Evolutionary conservation across 1,284 basidiomycete species (phyloP).

Genomic region (Boletellus sp.): DNA sequence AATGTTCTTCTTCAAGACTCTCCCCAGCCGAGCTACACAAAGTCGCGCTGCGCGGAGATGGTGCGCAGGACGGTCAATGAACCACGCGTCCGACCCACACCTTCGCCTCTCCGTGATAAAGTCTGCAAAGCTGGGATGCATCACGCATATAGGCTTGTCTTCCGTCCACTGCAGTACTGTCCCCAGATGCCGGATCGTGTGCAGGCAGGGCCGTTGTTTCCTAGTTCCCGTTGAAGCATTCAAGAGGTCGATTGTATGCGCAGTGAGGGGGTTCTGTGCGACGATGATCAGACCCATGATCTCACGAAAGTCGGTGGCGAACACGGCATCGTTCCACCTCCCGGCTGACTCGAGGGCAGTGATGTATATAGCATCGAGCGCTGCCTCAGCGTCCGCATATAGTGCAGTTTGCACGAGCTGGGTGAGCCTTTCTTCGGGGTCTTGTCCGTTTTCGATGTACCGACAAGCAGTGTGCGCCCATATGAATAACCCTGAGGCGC

Average conservation of each 20-base stretch:
- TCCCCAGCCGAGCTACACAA: slow-evolving; percentile 20
- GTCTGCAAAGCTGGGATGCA: slow-evolving; percentile 34
- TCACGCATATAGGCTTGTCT: slow-evolving; percentile 29
- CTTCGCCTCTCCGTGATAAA: slow-evolving; percentile 30
- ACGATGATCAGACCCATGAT: slow-evolving; percentile 32
- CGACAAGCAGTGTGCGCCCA: slow-evolving; percentile 35
- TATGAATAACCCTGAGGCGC: slow-evolving; percentile 34
- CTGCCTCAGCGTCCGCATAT: slow-evolving; percentile 27
- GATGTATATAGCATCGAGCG: slow-evolving; percentile 30
- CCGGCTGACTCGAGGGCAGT: slow-evolving; percentile 33
- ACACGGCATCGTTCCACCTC: slow-evolving; percentile 28
- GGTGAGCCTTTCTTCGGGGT: slow-evolving; percentile 29
- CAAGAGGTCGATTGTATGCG: slow-evolving; percentile 26
- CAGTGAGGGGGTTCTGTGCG: slow-evolving; percentile 25
- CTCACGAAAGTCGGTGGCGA: slow-evolving; percentile 33
- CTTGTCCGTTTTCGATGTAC: slow-evolving; percentile 31
- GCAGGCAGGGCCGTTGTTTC: slow-evolving; percentile 27
- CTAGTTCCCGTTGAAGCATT: slow-evolving; percentile 13
- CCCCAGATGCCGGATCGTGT: slow-evolving; percentile 27
- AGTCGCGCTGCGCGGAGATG: slow-evolving; percentile 25
- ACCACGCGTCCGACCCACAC: slow-evolving; percentile 28
- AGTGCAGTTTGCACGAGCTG: slow-evolving; percentile 23
- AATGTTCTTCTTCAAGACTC: slow-evolving; percentile 28
- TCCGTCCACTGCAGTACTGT: slow-evolving; percentile 29
- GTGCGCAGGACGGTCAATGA: slow-evolving; percentile 23